A percentile compares a stretch with the other conserved stretches of the same genome.
phyloP scores from a whole-genome alignment of 306 rosid species.

The Medicago ruthenica region DNA sequence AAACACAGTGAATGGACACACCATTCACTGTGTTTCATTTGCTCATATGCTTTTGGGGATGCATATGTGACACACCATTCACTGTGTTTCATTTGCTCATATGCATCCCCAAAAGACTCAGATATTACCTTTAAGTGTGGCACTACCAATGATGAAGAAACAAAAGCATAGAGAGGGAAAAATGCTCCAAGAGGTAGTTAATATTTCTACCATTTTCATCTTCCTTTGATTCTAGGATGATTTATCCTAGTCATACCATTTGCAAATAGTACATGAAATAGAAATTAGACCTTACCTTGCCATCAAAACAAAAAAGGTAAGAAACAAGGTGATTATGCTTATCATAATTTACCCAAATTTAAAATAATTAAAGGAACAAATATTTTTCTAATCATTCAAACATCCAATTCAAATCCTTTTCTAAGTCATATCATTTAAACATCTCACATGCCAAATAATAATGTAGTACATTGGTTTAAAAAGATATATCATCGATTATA shows the following conservation, averaged over 20 bases:
- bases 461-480: no score
- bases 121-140: conserved; percentile 72
- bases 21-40: no score
- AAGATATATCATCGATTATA: background rate
- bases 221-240: conserved; percentile 52
- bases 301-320: conserved; percentile 28
- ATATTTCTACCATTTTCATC: conserved; percentile 4
- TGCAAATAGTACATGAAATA: background rate
- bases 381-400: conserved; percentile 3
- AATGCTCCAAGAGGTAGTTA: conserved; percentile 67
- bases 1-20: background rate
- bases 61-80: no score
- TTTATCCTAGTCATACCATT: conserved; percentile 47
- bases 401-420: background rate
- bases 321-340: background rate
- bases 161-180: conserved; percentile 76
- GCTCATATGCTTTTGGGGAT: no score
- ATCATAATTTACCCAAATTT: background rate
- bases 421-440: background rate
- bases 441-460: conserved; percentile 4
- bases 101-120: no score
- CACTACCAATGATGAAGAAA: conserved; percentile 75
- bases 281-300: conserved; percentile 59
- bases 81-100: conserved; percentile 28
- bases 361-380: conserved; percentile 3